phyloP scores from a whole-genome alignment of 192 early-diverging fungal genomes.

The Coemansia sp. region DNA sequence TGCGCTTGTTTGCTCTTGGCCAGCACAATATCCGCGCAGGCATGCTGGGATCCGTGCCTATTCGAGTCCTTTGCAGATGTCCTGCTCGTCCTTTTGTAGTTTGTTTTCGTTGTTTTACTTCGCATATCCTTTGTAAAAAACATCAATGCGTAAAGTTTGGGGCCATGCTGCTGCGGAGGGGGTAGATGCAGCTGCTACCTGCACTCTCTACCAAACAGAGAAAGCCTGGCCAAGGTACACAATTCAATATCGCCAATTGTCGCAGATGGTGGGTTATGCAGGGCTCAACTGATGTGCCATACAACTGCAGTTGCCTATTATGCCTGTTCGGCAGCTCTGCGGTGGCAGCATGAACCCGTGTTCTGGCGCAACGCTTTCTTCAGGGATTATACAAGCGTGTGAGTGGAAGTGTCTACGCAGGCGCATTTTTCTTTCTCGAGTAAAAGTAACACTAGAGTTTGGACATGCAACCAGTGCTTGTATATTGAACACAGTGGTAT shows the following conservation, averaged over 20 bases:
- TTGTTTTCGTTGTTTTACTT: slow-evolving; percentile 10
- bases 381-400: no score
- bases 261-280: not conserved
- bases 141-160: not conserved
- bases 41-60: not conserved
- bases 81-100: slow-evolving; percentile 21
- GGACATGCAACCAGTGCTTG: no score
- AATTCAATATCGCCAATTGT: not conserved
- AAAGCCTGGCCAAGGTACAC: no score
- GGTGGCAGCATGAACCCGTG: no score
- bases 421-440: no score
- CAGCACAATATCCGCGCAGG: not conserved
- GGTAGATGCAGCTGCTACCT: no score
- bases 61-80: not conserved
- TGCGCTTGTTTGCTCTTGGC: not conserved
- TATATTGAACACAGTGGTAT: no score
- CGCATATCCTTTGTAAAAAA: slow-evolving; percentile 7
- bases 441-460: no score
- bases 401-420: no score
- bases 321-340: not conserved
- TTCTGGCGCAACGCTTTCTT: no score
- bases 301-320: not conserved
- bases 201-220: no score
- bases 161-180: not conserved
- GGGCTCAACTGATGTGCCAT: slow-evolving; percentile 2